These are phyloP conservation scores for Exutisphaerella laricina DNA, from an alignment of 2,329 filamentous ascomycete species.

Conservation along the genomic window DNA sequence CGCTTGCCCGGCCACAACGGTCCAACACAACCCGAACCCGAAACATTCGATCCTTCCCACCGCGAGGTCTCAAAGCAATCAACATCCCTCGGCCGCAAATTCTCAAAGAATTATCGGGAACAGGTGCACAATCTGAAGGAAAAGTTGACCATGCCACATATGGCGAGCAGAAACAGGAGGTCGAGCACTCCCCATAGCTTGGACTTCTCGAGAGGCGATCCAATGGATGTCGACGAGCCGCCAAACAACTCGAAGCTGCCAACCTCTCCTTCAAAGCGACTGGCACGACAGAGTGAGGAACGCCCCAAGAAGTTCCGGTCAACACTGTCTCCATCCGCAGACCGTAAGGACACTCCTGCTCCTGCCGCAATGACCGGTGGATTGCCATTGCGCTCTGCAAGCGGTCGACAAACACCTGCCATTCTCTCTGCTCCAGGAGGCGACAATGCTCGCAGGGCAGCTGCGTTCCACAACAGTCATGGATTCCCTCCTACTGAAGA, in stretches of 20 bases:
- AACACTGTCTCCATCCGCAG: slow-evolving; percentile 13
- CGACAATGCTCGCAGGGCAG: slow-evolving; percentile 30
- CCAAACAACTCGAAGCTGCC: slow-evolving; percentile 10
- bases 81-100: slow-evolving; percentile 13
- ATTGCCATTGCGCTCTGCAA: slow-evolving; percentile 20
- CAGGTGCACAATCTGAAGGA: slow-evolving; percentile 16
- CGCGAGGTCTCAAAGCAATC: neutral
- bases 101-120: slow-evolving; percentile 16
- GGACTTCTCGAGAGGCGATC: slow-evolving; percentile 10
- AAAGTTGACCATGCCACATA: slow-evolving; percentile 13
- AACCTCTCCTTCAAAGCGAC: slow-evolving; percentile 31
- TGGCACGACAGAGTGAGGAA: slow-evolving; percentile 22
- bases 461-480: slow-evolving; percentile 23
- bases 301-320: slow-evolving; percentile 27
- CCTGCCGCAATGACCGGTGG: slow-evolving; percentile 20
- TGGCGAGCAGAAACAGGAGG: slow-evolving; percentile 18
- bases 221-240: neutral
- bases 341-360: slow-evolving; percentile 33
- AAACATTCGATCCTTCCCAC: neutral
- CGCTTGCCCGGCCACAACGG: neutral
- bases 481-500: slow-evolving; percentile 4
- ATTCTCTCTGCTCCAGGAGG: slow-evolving; percentile 24
- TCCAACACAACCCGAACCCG: neutral
- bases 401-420: slow-evolving; percentile 9
- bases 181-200: slow-evolving; percentile 24